phyloP scores from a whole-genome alignment of 371 early-diverging fungal species.

The Mucor piriformis region DNA sequence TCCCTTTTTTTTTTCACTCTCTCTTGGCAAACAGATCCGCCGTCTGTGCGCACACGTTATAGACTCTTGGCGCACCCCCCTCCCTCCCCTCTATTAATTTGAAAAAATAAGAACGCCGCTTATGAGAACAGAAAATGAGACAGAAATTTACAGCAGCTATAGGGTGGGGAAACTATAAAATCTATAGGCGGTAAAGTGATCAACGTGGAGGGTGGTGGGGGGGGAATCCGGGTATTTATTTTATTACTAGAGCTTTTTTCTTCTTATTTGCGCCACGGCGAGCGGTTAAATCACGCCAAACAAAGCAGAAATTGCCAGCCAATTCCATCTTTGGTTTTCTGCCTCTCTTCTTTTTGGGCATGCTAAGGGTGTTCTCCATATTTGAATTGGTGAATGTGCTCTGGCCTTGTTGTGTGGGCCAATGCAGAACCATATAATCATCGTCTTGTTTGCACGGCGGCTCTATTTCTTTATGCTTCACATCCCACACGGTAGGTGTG shows the following conservation, averaged over 20 bases:
- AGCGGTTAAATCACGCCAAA: slow-evolving; percentile 52
- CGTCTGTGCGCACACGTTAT: slow-evolving; percentile 7
- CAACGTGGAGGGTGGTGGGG: background rate
- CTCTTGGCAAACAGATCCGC: background rate
- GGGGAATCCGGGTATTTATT: background rate
- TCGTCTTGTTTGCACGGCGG: background rate
- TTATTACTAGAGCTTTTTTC: background rate
- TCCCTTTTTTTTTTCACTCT: too few species aligned
- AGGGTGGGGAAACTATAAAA: too few species aligned
- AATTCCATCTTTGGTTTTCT: slow-evolving; percentile 51
- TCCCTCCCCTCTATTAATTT: too few species aligned
- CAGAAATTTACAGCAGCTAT: too few species aligned
- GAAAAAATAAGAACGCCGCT: too few species aligned
- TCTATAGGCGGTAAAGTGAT: too few species aligned
- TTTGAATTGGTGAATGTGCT: slow-evolving; percentile 39
- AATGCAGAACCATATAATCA: slow-evolving; percentile 5
- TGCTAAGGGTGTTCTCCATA: slow-evolving; percentile 41
- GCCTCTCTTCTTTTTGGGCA: slow-evolving; percentile 52
- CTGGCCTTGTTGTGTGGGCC: slow-evolving; percentile 7
- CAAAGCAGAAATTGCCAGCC: slow-evolving; percentile 53
- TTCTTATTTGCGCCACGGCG: slow-evolving; percentile 37
- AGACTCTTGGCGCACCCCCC: too few species aligned
- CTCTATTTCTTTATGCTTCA: slow-evolving; percentile 2
- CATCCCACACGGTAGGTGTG: slow-evolving; percentile 38
- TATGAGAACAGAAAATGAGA: too few species aligned